These are phyloP conservation scores for Russula compacta DNA, from an alignment of 768 basidiomycete genomes.

Conservation along the genomic window DNA sequence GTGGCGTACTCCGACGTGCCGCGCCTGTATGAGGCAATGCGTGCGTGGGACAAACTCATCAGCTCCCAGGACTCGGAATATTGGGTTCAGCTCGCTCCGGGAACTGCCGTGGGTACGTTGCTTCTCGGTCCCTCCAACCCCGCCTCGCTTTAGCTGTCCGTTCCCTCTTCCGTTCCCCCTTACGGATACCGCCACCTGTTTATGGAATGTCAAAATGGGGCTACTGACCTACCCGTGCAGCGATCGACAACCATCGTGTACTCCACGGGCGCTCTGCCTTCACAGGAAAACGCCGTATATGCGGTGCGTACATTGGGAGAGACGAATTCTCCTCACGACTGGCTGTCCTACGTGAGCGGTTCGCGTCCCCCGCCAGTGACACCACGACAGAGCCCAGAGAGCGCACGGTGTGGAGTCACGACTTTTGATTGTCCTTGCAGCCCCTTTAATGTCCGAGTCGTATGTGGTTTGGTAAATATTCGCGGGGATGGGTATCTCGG, in stretches of 20 bases:
- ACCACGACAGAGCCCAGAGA: not conserved
- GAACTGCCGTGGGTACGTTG: conserved; percentile 69
- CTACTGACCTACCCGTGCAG: conserved; percentile 30
- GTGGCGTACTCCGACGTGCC: conserved; percentile 50
- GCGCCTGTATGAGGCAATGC: conserved; percentile 64
- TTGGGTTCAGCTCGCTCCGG: conserved; percentile 84
- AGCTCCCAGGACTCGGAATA: conserved; percentile 79
- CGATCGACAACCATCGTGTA: conserved; percentile 89
- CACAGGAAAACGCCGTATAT: conserved; percentile 81
- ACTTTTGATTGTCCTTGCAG: conserved; percentile 9
- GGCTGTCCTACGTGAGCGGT: conserved; percentile 54
- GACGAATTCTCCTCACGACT: conserved; percentile 87
- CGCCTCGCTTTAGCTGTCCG: too few relatives aligned
- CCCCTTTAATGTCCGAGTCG: not conserved
- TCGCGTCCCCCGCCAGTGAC: conserved; percentile 28
- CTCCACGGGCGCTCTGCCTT: conserved; percentile 92
- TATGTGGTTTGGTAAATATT: not conserved
- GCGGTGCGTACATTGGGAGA: conserved; percentile 87
- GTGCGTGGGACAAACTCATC: conserved; percentile 66
- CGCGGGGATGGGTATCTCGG: not conserved
- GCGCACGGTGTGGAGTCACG: conserved; percentile 21
- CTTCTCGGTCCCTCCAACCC: not conserved
- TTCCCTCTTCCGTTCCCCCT: not conserved
- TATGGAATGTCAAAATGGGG: not conserved
- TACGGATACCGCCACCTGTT: not conserved